Evolutionary conservation across 2,329 filamentous ascomycete species (phyloP), one percentile per base, ranked within the genome.

Genomic region (Salinomyces thailandicus): DNA sequence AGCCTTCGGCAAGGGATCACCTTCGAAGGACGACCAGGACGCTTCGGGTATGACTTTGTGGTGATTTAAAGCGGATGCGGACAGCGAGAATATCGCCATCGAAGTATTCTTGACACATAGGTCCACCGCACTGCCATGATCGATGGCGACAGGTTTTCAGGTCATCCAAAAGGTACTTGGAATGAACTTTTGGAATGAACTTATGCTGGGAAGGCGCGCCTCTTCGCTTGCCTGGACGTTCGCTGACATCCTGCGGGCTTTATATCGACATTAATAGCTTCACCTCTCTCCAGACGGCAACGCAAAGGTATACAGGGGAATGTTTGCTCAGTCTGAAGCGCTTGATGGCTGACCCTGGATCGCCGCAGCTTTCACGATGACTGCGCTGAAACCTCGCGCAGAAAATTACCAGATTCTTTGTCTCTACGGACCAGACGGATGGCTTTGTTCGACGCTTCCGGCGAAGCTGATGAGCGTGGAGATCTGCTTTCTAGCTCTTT

Each of bases 21-120:
- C 18, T 55, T 48, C 26, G 47, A 52, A n/a, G 53, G 56, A 24
- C 43, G 55, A 36, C 54, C 53, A 9, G 57, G 57, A 35, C 35
- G 59, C 5, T 42, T 60, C n/a, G 45, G 59, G 18, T 56, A 60
- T 32, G 57, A 60, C 34, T 58, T 55, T 20, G 48, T 55, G 34
- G 56, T n/a, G 57, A 3, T 59, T 58, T 44, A 55, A 59, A 41
- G 55, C 52, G 22, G 55, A 55, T 17, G 52, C 49, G 15, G 54
- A 56, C 24, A 44, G 48, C 8, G 55, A 57, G 37, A 44, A 43
- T 27, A 22, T 38, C 6, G 44, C 46, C 2, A 47, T 59, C 14
- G 52, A 57, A 31, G 43, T 50, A 30, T 59, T 59, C 30, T 37
- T 59, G 8, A 50, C 50, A 26, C 51, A 54, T 26, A 52, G 52